Evolutionary conservation across 2,329 filamentous ascomycete species (phyloP).

Genomic region (Fusarium sp.): DNA sequence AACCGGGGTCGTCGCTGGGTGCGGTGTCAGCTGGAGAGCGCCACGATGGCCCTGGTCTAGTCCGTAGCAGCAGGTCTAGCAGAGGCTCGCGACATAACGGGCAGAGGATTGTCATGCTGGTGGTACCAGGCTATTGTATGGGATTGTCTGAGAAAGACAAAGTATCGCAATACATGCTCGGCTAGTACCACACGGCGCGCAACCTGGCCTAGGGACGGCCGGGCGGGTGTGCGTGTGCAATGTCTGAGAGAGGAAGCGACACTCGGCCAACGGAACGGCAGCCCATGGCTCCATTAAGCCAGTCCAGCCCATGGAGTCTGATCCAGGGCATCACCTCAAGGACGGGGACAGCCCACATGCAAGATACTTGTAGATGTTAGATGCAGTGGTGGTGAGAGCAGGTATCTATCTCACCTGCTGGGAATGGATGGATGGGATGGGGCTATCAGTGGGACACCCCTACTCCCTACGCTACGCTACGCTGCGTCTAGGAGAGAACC

Average conservation of each 20-base stretch:
- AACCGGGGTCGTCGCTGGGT: conserved; percentile 42
- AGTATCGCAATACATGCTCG: conserved; percentile 31
- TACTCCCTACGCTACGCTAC: conserved; percentile 28
- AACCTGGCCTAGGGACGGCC: conserved; percentile 38
- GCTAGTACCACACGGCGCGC: conserved; percentile 41
- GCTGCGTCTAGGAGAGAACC: conserved; percentile 38
- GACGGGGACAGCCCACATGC: conserved; percentile 33
- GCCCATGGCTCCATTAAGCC: conserved; percentile 40
- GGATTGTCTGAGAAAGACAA: conserved; percentile 12
- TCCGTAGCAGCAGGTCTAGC: conserved; percentile 33
- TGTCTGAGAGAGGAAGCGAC: conserved; percentile 47
- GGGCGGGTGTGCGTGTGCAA: conserved; percentile 45
- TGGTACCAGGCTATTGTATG: conserved; percentile 35
- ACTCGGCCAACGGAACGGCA: conserved; percentile 49
- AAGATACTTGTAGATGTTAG: conserved; percentile 12
- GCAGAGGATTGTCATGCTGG: conserved; percentile 29
- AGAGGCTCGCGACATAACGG: conserved; percentile 39
- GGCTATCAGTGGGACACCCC: conserved; percentile 36
- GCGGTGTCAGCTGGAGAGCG: conserved; percentile 51
- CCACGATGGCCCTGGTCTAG: conserved; percentile 50
- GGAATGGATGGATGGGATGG: conserved; percentile 19
- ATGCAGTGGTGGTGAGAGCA: conserved; percentile 1
- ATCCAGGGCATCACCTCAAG: conserved; percentile 31
- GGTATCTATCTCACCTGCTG: conserved; percentile 5
- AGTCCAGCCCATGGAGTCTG: conserved; percentile 20